Conservation (phyloP, 1,284 basidiomycete species). For the Prillingera fragicola region DNA sequence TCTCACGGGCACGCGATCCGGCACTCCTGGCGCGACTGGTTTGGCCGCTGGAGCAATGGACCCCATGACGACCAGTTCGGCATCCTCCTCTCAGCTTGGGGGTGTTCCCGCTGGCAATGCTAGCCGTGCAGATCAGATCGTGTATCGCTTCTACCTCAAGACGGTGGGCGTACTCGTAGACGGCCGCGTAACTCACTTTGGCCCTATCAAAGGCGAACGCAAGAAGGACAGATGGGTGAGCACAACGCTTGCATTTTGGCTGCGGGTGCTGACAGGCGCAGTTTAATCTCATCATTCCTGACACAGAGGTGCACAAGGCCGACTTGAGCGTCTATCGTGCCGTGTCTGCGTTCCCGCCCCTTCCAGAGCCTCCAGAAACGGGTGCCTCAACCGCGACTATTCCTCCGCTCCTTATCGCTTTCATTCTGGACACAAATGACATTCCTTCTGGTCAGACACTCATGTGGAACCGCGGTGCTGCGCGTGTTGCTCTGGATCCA, state of each 20-base stretch:
- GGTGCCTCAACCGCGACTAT: constrained; percentile 20
- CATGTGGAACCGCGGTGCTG: constrained; percentile 32
- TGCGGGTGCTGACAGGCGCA: constrained; percentile 12
- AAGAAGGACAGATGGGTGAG: constrained; percentile 48
- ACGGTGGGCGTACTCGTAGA: constrained; percentile 44
- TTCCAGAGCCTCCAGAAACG: constrained; percentile 4
- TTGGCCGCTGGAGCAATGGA: too few relatives aligned
- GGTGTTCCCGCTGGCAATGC: too few relatives aligned
- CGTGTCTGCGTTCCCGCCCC: constrained; percentile 28
- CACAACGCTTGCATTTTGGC: not conserved
- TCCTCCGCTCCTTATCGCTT: constrained; percentile 45
- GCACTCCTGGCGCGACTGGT: too few relatives aligned
- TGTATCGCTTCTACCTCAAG: constrained; percentile 46
- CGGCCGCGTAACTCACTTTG: constrained; percentile 40
- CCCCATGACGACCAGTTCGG: too few relatives aligned
- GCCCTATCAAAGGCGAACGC: constrained; percentile 19
- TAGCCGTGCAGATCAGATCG: constrained; percentile 40
- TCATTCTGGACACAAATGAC: constrained; percentile 45
- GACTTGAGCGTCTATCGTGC: constrained; percentile 41
- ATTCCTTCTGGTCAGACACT: constrained; percentile 38
- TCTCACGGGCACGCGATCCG: too few relatives aligned
- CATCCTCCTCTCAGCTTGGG: too few relatives aligned
- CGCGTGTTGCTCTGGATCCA: constrained; percentile 29
- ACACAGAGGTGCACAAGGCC: constrained; percentile 40
- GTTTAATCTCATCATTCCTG: constrained; percentile 45